These are phyloP conservation scores for Aciculosporium take DNA, from an alignment of 2,329 filamentous ascomycete species.

Conservation along the genomic window DNA sequence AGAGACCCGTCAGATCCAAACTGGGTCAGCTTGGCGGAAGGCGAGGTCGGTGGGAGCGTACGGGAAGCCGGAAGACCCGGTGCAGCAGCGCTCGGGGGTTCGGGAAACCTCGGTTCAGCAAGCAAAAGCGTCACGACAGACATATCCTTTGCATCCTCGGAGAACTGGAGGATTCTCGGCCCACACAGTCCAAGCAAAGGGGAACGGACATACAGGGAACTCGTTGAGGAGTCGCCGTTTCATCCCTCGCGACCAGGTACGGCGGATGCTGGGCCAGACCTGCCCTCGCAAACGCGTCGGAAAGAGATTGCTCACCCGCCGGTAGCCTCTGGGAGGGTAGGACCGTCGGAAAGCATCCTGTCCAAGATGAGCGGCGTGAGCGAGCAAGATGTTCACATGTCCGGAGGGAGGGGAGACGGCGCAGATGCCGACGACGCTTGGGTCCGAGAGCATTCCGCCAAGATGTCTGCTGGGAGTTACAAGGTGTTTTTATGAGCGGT, in stretches of 20 bases:
- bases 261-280: slow-evolving; percentile 9
- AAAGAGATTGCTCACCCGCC: slow-evolving; percentile 4
- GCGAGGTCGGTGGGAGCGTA: slow-evolving; percentile 13
- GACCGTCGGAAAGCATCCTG: slow-evolving; percentile 3
- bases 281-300: slow-evolving; percentile 7
- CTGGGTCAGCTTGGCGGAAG: slow-evolving; percentile 10
- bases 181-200: slow-evolving; percentile 12
- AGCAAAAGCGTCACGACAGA: slow-evolving; percentile 14
- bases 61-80: slow-evolving; percentile 13
- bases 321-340: slow-evolving; percentile 1
- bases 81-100: slow-evolving; percentile 9
- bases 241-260: slow-evolving; percentile 22
- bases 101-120: slow-evolving; percentile 5
- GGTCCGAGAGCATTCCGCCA: slow-evolving; percentile 10
- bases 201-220: slow-evolving; percentile 19
- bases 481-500: slow-evolving; percentile 13
- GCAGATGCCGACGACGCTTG: slow-evolving; percentile 1
- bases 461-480: slow-evolving; percentile 13
- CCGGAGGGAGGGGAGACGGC: slow-evolving; percentile 4
- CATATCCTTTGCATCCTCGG: slow-evolving; percentile 20
- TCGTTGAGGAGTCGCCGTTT: slow-evolving; percentile 21
- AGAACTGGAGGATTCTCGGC: slow-evolving; percentile 23
- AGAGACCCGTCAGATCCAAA: slow-evolving; percentile 8
- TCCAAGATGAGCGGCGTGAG: slow-evolving; percentile 4
- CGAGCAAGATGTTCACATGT: slow-evolving; percentile 7